Evolutionary conservation across 192 early-diverging fungal genomes (phyloP), one percentile per base, ranked within the genome.

Genomic region (Coemansia sp.): DNA sequence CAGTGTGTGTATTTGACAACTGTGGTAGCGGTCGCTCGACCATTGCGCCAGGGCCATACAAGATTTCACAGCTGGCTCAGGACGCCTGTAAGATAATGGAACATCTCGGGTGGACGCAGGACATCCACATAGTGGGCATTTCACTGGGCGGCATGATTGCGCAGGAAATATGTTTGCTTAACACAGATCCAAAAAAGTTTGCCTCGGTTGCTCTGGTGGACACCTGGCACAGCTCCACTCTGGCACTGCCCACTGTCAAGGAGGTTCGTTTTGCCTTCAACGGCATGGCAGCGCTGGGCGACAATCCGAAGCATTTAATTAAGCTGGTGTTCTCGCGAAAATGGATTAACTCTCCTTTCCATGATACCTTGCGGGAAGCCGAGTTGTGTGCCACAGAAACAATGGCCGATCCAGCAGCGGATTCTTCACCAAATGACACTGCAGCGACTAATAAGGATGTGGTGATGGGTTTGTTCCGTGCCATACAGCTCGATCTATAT

Each of bases 121-220:
- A 87, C 33, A 78, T 94, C 21, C 89, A 93, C 68, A 21, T 94
- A n/a, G 88, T 89, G 39, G 94, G 94, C 6, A 80, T 94, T 5
- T 93, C 91, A 0, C 84, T 95, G 86, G 92, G 93, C 21, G 91
- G 90, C 23, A 96, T 94, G 94, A 89, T 96, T 56, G 76, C 90
- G 0, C 86, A 91, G 62, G 90, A 94, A 62, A 66, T 94, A 59
- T 85, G 78, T 11, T 32, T 84, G 25, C 71, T 86, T 27, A 53
- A 66, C 23, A 2, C 56, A 14, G 57, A 17, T 1, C 54, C 3
- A 0, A 46, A 46, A 7, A 59, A 51, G 6, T 82, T 66, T 63
- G 74, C 65, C 5, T 76, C 79, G 0, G 71, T 82, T 11, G 60
- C 46, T n/a, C 51, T 82, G 8, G 79, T 73, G 30, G 79, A 72